These are phyloP conservation scores for Leccinum disarticulatum DNA, from an alignment of 768 basidiomycete genomes.

Conservation along the genomic window DNA sequence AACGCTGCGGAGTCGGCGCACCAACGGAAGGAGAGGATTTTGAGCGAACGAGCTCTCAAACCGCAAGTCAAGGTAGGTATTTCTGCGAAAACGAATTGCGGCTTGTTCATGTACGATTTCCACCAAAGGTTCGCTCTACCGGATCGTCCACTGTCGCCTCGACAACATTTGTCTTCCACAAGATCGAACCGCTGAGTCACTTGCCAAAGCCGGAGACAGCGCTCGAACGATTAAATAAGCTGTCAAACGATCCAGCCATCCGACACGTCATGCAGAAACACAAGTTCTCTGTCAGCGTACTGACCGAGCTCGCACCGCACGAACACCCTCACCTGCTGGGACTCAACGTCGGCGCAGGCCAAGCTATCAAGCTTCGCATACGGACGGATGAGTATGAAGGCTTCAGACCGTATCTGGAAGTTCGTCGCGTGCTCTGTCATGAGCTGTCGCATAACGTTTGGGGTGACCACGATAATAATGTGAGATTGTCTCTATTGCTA, in stretches of 20 bases:
- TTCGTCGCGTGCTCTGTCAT: slow-evolving; percentile 71
- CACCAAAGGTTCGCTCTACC: slow-evolving; percentile 57
- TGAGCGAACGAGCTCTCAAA: slow-evolving; percentile 58
- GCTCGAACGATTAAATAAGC: slow-evolving; percentile 49
- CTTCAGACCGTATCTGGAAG: slow-evolving; percentile 62
- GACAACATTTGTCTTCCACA: slow-evolving; percentile 60
- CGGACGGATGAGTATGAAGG: slow-evolving; percentile 73
- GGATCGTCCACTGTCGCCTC: slow-evolving; percentile 39
- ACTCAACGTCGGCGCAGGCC: slow-evolving; percentile 61
- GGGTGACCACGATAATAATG: slow-evolving; percentile 71
- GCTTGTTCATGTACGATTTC: not conserved
- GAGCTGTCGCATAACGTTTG: slow-evolving; percentile 77
- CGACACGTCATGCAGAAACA: slow-evolving; percentile 70
- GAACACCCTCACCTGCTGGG: slow-evolving; percentile 71
- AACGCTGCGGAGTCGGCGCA: slow-evolving; percentile 58
- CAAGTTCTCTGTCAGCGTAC: slow-evolving; percentile 61
- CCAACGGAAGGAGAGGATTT: slow-evolving; percentile 53
- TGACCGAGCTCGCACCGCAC: slow-evolving; percentile 79
- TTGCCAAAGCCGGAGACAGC: slow-evolving; percentile 65
- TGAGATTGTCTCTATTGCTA: slow-evolving; percentile 33
- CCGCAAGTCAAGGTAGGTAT: slow-evolving; percentile 54
- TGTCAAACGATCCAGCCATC: slow-evolving; percentile 72
- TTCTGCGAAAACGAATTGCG: not conserved
- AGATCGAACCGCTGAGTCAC: slow-evolving; percentile 58
- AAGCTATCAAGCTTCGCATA: slow-evolving; percentile 65